Base-by-base conservation (phyloP, 2,329 filamentous ascomycete species). In the Penicillium sp. region DNA sequence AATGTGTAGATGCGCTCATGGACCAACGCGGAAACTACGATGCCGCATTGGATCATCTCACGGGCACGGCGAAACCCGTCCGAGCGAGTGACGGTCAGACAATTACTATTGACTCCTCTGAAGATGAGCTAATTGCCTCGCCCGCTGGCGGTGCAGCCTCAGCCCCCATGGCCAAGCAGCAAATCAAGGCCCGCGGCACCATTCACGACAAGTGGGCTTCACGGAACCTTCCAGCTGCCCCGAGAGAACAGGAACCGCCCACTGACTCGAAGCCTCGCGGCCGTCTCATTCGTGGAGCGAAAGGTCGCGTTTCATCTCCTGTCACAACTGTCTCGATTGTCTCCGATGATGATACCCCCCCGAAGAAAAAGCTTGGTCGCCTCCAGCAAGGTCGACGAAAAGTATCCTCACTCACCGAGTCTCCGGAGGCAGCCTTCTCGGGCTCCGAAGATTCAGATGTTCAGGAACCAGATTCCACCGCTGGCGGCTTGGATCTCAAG, bases 161-260 rank as follows among this genome's bases (percentile, higher is more conserved):
- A 5, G 26, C 33, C 3, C 51, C 45, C 2, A 47, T 47, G 27
- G 75, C 50, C 59, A 78, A 77, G 51, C 75, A 78, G 48, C 68
- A 73, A 34, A 69, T 81, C 20, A 77, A 78, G 48, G 70, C 69
- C 8, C 75, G 75, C 4, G 70, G 69, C 10, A 74, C 72, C 43
- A 79, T 86, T 41, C 73, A 77, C 43, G 73, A 81, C 45, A 80
- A 78, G 55, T 83, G 76, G 69, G 68, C 71, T 10, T 69, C 71
- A 5, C 73, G 70, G 29, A 74, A 75, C 18, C 20, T 53, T 33
- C 27, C 21, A 48, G n/a, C n/a, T n/a, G n/a, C 43, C 19, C 43
- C 43, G 8, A 33, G 40, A 7, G 38, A 45, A 3, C 49, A 58
- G 25, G 39, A 48, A 10, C 36, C 50, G 13, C 36, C 56, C 8